Evolutionary conservation across 2,329 filamentous ascomycete species (phyloP).

Genomic region (Endothia cerciana): DNA sequence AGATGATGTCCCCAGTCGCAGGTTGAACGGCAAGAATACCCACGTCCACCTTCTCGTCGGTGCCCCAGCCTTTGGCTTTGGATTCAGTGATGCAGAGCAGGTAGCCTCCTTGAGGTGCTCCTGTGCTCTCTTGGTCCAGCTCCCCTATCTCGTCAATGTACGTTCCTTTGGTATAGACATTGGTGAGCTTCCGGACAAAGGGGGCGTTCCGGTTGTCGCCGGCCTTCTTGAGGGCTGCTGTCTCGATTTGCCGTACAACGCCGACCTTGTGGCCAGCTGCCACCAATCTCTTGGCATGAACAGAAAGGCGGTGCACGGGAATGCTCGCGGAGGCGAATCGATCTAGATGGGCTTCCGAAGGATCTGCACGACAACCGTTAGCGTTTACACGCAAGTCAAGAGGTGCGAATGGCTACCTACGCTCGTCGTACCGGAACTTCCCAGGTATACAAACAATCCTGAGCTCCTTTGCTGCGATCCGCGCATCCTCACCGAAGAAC

Average conservation of each 20-base stretch:
- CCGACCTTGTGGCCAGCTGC: constrained; percentile 94
- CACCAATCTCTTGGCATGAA: constrained; percentile 92
- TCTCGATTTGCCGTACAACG: constrained; percentile 92
- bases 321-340: constrained; percentile 96
- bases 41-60: constrained; percentile 90
- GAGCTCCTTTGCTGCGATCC: constrained; percentile 84
- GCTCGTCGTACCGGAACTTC: constrained; percentile 92
- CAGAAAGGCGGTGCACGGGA: constrained; percentile 85
- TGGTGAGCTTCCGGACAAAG: constrained; percentile 90
- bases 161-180: constrained; percentile 96
- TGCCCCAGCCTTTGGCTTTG: constrained; percentile 75
- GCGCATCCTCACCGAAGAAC: constrained; percentile 95
- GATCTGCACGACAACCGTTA: constrained; percentile 51
- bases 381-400: too few species aligned
- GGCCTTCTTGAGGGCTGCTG: constrained; percentile 91
- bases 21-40: constrained; percentile 94
- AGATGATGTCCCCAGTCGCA: constrained; percentile 92
- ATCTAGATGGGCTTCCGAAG: constrained; percentile 88
- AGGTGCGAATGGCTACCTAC: constrained; percentile 45
- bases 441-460: constrained; percentile 97
- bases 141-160: constrained; percentile 94
- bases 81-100: constrained; percentile 89
- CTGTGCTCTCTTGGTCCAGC: constrained; percentile 56
- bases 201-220: constrained; percentile 93
- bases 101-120: constrained; percentile 74